Conservation (phyloP, 1,139 yeast species). For the Schizosaccharomyces versatilis region DNA sequence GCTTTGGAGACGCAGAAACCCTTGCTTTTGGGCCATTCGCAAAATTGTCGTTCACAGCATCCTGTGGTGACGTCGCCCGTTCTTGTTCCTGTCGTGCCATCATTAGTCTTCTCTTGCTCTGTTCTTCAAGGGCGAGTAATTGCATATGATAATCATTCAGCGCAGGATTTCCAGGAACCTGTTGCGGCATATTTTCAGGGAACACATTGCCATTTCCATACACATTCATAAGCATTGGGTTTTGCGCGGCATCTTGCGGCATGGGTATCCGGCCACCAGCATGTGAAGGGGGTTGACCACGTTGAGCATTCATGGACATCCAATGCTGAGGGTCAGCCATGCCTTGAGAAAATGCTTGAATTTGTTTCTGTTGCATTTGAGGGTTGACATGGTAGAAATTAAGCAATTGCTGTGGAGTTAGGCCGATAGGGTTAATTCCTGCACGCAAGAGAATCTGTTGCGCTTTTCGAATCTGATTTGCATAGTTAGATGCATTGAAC, state of each 20-base stretch:
- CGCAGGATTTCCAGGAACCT: conserved; percentile 17
- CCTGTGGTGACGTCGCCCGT: conserved; percentile 4
- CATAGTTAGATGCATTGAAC: not conserved
- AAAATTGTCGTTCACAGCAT: not conserved
- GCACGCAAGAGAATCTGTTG: conserved; percentile 19
- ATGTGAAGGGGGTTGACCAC: too few relatives aligned
- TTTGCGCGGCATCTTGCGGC: too few relatives aligned
- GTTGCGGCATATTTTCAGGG: conserved; percentile 1
- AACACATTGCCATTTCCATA: too few relatives aligned
- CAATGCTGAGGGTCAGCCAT: too few relatives aligned
- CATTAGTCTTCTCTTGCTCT: conserved; percentile 33
- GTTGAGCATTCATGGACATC: too few relatives aligned
- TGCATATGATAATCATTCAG: conserved; percentile 61
- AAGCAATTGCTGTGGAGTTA: conserved; percentile 11
- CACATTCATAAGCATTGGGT: too few relatives aligned
- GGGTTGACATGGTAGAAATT: conserved; percentile 12
- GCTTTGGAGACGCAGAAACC: not conserved
- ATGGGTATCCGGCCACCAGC: too few relatives aligned
- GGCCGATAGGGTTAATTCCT: conserved; percentile 12
- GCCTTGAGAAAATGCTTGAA: conserved; percentile 6
- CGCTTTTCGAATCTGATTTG: conserved; percentile 12
- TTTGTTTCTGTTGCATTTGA: conserved; percentile 10
- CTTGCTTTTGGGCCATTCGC: not conserved
- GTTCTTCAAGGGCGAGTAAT: conserved; percentile 46
- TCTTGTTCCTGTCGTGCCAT: conserved; percentile 23